Percentiles rank a stretch among this genome's conserved stretches.
These are phyloP conservation scores for Botrytis tulipae DNA, from an alignment of 2,329 filamentous ascomycete genomes.

Conservation along the genomic window DNA sequence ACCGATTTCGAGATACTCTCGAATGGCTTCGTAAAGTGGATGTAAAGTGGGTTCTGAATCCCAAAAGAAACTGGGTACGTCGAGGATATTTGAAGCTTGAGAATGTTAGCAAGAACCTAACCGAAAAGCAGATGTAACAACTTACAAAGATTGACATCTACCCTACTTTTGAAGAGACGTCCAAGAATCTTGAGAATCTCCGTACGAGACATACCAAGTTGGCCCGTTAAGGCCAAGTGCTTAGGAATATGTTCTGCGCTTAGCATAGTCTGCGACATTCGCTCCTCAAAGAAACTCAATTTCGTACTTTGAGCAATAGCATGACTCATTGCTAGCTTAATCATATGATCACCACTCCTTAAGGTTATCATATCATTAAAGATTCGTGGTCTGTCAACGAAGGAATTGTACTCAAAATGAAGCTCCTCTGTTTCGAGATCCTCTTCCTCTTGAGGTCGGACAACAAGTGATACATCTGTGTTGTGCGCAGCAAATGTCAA, in stretches of 20 bases:
- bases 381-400: conserved; percentile 82
- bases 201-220: conserved; percentile 84
- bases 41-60: conserved; percentile 93
- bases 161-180: conserved; percentile 84
- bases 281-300: conserved; percentile 91
- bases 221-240: conserved; percentile 80
- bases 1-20: conserved; percentile 97
- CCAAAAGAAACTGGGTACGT: conserved; percentile 98
- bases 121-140: conserved; percentile 25
- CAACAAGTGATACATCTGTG: conserved; percentile 65
- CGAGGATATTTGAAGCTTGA: conserved; percentile 87
- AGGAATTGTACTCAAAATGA: conserved; percentile 92
- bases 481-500: conserved; percentile 80
- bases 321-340: conserved; percentile 95
- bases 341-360: conserved; percentile 95
- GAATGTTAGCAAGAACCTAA: conserved; percentile 26
- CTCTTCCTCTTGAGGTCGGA: conserved; percentile 76
- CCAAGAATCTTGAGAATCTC: conserved; percentile 93
- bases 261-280: conserved; percentile 91
- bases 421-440: conserved; percentile 98
- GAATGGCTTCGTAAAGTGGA: conserved; percentile 88
- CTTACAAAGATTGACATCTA: conserved; percentile 97
- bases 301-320: conserved; percentile 98
- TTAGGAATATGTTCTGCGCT: conserved; percentile 92
- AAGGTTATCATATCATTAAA: conserved; percentile 99